phyloP scores from a whole-genome alignment of 2,329 filamentous ascomycete genomes.

The Talaromyces sp. region DNA sequence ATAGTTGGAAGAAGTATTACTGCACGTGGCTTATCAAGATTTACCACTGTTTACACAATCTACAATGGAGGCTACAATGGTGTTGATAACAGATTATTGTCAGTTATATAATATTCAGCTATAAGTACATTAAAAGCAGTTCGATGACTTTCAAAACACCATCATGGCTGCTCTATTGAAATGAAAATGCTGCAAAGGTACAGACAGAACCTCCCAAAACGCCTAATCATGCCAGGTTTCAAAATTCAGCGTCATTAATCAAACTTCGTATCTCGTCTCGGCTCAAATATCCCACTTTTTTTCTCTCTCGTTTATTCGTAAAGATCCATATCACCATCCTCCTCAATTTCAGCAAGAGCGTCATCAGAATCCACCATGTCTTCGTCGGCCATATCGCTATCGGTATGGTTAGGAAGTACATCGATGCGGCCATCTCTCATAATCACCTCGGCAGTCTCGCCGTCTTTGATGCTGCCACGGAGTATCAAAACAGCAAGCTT shows the following conservation, averaged over 20 bases:
- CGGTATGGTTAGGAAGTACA: conserved; percentile 77
- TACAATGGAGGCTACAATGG: too few relatives aligned
- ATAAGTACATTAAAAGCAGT: not conserved
- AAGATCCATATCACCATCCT: conserved; percentile 55
- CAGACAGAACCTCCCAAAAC: not conserved
- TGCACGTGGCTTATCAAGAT: not conserved
- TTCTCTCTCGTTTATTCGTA: conserved; percentile 46
- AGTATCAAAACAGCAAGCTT: conserved; percentile 86
- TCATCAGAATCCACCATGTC: conserved; percentile 73
- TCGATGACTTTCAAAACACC: not conserved
- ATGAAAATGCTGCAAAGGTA: not conserved
- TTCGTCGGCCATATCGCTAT: conserved; percentile 55
- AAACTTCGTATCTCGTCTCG: not conserved
- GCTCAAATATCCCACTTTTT: not conserved
- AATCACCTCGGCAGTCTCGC: conserved; percentile 73
- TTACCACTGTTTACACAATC: not conserved
- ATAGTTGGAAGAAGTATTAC: not conserved
- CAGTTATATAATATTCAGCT: not conserved
- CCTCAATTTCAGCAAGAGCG: conserved; percentile 65
- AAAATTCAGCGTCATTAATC: not conserved
- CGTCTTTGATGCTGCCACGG: conserved; percentile 75
- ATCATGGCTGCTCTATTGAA: not conserved
- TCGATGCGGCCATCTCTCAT: conserved; percentile 73
- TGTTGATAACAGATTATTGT: not conserved
- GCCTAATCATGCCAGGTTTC: not conserved